Base-by-base conservation (phyloP, 2,329 filamentous ascomycete genomes). In the Chrysosporium queenslandicum region DNA sequence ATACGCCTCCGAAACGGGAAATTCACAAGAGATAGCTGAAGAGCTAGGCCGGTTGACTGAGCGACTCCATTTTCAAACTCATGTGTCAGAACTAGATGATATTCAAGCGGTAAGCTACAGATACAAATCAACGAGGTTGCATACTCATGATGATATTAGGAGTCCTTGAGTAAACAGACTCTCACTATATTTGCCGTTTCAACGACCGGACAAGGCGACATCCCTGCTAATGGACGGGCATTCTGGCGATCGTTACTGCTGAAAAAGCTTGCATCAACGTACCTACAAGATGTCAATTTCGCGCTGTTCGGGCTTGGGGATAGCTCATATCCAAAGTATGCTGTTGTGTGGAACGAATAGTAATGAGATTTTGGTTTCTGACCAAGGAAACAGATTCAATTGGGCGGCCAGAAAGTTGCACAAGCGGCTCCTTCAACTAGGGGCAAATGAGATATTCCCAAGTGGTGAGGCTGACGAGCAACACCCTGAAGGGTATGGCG, bases 1-100 rank as follows among this genome's bases (percentile, higher is more conserved):
- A 30, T 98, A 95, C 70, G 92, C 88, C 52, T 94, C 91, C 36
- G 92, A 98, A 73, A 97, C 90, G 20, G 92, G 92, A 53, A 96
- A 92, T 64, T 85, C 88, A 51, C 87, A 95, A 68, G 91, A 97
- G 69, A 80, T 91, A 57, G 91, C 92, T 18, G 83, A 88, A 62
- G 88, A 96, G 66, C 73, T 97, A 56, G 87, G 84, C 36, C 77
- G 82, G 37, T 69, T 87, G 58, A 78, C 82, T 32, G 82, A 91
- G 69, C 79, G 91, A 29, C 72, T 96, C 53, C 87, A 82, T 61
- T 96, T 97, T 68, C 69, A 77, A 56, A 86, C 84, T 20, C 77
- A 79, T 48, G 81, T 95, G 21, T 79, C 81, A 53, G 87, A 90
- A 66, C 79, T 97, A 69, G 82, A 96, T 63, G 76, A 77, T 52